Percentiles rank a stretch among this genome's conserved stretches.
Conservation (phyloP, 345 rosid genomes). For the Eucalyptus pauciflora region DNA sequence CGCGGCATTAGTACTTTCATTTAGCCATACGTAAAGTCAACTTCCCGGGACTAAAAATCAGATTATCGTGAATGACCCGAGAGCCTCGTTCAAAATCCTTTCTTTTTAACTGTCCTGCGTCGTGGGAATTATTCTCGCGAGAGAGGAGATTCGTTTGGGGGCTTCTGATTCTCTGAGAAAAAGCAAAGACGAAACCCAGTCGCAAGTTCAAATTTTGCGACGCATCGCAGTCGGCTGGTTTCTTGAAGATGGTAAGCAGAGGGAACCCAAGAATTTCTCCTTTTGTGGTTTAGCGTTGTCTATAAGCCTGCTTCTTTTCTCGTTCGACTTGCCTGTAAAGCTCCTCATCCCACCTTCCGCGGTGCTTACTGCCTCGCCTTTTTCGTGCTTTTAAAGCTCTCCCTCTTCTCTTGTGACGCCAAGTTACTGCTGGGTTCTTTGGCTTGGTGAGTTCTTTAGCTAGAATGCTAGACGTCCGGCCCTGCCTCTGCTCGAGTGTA, state of each 20-base stretch:
- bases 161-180: neutral
- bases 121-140: neutral
- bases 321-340: neutral
- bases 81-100: neutral
- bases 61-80: neutral
- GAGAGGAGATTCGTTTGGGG: neutral
- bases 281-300: neutral
- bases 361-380: neutral
- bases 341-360: neutral
- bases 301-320: neutral
- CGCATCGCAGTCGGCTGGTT: neutral
- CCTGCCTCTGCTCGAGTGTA: neutral
- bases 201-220: neutral
- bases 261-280: neutral
- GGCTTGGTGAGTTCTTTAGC: neutral
- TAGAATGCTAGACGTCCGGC: neutral
- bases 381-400: neutral
- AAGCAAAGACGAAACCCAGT: no score
- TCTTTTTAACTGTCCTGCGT: neutral
- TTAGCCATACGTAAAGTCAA: neutral
- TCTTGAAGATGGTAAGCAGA: neutral
- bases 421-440: neutral
- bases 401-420: neutral
- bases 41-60: neutral
- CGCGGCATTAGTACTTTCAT: neutral